Conservation (phyloP, 164 flowering plant species). For the Echeveria elegans region DNA sequence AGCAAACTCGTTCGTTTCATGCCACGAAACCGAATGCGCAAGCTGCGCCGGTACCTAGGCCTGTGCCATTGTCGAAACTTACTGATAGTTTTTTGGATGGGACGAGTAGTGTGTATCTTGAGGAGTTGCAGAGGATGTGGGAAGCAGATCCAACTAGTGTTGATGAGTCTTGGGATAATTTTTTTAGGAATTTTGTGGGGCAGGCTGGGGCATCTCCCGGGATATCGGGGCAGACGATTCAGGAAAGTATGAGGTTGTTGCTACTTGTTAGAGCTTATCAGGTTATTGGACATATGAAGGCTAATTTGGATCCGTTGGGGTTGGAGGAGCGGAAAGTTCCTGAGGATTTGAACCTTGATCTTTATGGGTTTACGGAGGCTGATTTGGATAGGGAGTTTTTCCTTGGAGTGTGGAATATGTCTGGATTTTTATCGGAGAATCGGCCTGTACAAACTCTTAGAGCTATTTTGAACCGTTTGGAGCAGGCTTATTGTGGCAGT, state of each 20-base stretch:
- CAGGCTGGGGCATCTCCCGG: slow-evolving; percentile 79
- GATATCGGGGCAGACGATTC: slow-evolving; percentile 89
- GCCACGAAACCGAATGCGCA: slow-evolving; percentile 48
- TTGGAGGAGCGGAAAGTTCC: slow-evolving; percentile 63
- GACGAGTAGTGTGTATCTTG: slow-evolving; percentile 88
- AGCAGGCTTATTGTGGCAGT: slow-evolving; percentile 94
- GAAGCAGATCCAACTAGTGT: slow-evolving; percentile 87
- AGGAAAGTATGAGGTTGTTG: slow-evolving; percentile 89
- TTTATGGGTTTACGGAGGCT: slow-evolving; percentile 84
- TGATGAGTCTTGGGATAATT: slow-evolving; percentile 98
- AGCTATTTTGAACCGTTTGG: slow-evolving; percentile 69
- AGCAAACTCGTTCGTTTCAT: slow-evolving; percentile 38
- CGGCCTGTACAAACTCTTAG: slow-evolving; percentile 92
- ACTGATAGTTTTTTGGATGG: slow-evolving; percentile 94
- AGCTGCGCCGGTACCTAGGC: slow-evolving; percentile 67
- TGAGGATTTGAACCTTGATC: slow-evolving; percentile 64
- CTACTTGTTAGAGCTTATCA: slow-evolving; percentile 92
- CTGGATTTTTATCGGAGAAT: slow-evolving; percentile 91
- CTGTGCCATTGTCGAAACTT: slow-evolving; percentile 83
- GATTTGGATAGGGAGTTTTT: slow-evolving; percentile 94
- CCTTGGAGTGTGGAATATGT: slow-evolving; percentile 87
- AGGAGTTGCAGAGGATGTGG: slow-evolving; percentile 96
- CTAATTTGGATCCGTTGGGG: slow-evolving; percentile 78
- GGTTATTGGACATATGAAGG: slow-evolving; percentile 92
- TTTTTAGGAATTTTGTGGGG: slow-evolving; percentile 91